A percentile compares a stretch with the other conserved stretches of the same genome.
These are phyloP conservation scores for Rhynchosporium agropyri DNA, from an alignment of 2,329 filamentous ascomycete genomes.

Conservation along the genomic window DNA sequence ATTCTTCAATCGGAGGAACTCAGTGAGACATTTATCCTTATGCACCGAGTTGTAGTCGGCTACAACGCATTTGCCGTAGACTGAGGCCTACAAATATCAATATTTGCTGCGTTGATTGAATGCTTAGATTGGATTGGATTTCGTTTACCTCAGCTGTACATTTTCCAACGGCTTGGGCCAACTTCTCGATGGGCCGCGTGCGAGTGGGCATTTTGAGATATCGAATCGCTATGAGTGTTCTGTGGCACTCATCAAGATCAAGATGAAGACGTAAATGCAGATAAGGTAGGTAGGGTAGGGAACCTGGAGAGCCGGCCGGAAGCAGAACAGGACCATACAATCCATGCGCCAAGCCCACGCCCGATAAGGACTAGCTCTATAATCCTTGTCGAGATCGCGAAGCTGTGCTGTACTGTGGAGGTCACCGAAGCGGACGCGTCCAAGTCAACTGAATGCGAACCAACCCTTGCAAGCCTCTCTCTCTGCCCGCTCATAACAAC, in stretches of 20 bases:
- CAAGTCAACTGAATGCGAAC: not conserved
- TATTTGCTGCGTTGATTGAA: not conserved
- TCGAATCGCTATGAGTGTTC: not conserved
- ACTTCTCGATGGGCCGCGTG: conserved; percentile 67
- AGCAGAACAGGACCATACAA: too few relatives aligned
- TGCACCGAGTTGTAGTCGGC: conserved; percentile 87
- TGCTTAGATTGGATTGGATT: not conserved
- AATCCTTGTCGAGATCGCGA: conserved; percentile 8
- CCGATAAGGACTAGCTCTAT: not conserved
- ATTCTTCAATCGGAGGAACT: conserved; percentile 84
- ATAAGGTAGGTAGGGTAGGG: not conserved
- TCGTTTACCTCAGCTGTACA: conserved; percentile 64
- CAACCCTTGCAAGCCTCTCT: not conserved
- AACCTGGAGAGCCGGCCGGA: not conserved
- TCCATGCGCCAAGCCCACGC: not conserved
- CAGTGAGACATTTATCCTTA: conserved; percentile 85
- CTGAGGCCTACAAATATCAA: conserved; percentile 62
- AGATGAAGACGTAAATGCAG: not conserved
- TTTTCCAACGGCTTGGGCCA: conserved; percentile 65
- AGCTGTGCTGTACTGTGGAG: not conserved
- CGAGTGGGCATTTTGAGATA: conserved; percentile 41
- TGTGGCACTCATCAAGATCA: not conserved
- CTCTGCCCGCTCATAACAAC: conserved; percentile 7
- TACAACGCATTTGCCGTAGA: conserved; percentile 90
- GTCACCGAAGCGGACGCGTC: conserved; percentile 5